Percentiles rank a stretch among this genome's conserved stretches.
These are phyloP conservation scores for Emmonsiellopsis sp. DNA, from an alignment of 2,329 filamentous ascomycete species.

Conservation along the genomic window DNA sequence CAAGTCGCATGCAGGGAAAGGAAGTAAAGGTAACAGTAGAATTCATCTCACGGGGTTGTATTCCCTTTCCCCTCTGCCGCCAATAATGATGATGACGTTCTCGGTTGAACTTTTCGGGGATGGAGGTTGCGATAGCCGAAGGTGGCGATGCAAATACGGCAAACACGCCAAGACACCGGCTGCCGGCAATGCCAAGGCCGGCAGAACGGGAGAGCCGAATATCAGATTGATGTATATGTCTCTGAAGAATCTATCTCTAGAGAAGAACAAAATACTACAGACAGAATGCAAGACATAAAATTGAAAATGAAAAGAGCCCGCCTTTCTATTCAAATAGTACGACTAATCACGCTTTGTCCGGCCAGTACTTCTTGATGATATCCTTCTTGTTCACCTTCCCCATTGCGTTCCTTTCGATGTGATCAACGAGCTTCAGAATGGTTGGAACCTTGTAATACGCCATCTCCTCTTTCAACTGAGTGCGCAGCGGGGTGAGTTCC, in stretches of 20 bases:
- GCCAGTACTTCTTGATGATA: slow-evolving; percentile 31
- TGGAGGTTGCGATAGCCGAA: no score
- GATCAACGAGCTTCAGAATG: slow-evolving; percentile 69
- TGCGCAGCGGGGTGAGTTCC: slow-evolving; percentile 23
- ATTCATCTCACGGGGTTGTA: no score
- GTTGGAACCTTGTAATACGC: slow-evolving; percentile 92
- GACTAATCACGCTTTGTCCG: slow-evolving; percentile 5
- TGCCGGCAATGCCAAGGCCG: neutral
- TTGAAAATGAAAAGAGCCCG: no score
- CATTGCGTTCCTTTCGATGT: slow-evolving; percentile 87
- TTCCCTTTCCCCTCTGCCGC: neutral
- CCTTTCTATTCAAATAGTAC: no score
- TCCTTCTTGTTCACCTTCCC: slow-evolving; percentile 57
- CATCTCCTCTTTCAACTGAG: slow-evolving; percentile 55
- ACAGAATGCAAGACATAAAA: no score
- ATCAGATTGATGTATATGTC: no score
- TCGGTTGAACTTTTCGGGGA: no score
- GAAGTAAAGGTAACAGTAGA: no score
- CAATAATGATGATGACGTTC: neutral
- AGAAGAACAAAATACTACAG: no score
- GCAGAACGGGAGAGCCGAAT: slow-evolving; percentile 1
- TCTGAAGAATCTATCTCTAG: no score
- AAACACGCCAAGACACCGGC: slow-evolving; percentile 4
- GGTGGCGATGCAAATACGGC: neutral
- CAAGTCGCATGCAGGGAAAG: no score